A percentile compares a stretch with the other conserved stretches of the same genome.
Evolutionary conservation across 768 basidiomycete genomes (phyloP).

Genomic region (Boletus subparvulus): DNA sequence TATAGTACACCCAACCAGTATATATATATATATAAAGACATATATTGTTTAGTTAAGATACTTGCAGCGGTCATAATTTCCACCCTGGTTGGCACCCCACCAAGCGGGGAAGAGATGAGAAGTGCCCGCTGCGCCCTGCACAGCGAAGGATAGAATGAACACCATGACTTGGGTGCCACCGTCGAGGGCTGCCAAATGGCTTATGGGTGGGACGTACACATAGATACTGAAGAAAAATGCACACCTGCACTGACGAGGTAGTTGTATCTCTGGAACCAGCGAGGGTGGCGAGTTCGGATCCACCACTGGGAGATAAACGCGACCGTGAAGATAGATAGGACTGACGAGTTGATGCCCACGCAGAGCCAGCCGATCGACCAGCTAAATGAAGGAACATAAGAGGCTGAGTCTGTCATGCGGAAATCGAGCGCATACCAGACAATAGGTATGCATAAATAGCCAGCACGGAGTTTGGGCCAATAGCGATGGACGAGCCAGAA

Average conservation of each 20-base stretch:
- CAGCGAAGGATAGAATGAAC: conserved; percentile 50
- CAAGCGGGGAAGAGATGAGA: conserved; percentile 53
- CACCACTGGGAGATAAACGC: conserved; percentile 40
- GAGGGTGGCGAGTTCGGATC: conserved; percentile 36
- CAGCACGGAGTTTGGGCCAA: conserved; percentile 32
- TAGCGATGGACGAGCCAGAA: conserved; percentile 41
- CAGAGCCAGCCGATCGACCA: conserved; percentile 17
- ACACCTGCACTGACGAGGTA: conserved; percentile 44
- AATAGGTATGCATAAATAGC: conserved; percentile 33
- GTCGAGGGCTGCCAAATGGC: conserved; percentile 30
- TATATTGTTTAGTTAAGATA: conserved; percentile 12
- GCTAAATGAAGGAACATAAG: conserved; percentile 14
- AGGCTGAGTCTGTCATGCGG: background rate
- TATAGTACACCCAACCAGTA: background rate
- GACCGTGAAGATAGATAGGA: conserved; percentile 16
- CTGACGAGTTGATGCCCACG: conserved; percentile 30
- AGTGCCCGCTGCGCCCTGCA: conserved; percentile 50
- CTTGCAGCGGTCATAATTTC: conserved; percentile 36
- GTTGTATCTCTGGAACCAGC: conserved; percentile 40
- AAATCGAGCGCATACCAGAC: conserved; percentile 21
- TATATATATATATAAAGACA: too few species aligned
- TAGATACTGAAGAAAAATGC: background rate
- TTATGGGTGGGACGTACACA: background rate
- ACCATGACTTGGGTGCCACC: conserved; percentile 52
- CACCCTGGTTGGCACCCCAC: conserved; percentile 59